Evolutionary conservation across 2,329 filamentous ascomycete species (phyloP).

Genomic region (Fusarium subglutinans): DNA sequence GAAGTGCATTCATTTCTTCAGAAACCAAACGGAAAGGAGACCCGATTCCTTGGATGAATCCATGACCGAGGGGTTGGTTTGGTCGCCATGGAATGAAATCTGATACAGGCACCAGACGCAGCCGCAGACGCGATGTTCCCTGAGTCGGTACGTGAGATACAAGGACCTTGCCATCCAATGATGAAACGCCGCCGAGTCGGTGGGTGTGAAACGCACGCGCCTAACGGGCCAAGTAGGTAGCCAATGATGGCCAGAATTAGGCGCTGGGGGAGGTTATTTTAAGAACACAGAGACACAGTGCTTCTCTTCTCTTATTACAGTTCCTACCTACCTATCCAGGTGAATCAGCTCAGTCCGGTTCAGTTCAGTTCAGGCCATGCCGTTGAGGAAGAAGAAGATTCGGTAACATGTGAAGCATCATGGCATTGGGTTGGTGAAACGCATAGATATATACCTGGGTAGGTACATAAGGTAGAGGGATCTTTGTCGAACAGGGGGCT

Average conservation of each 20-base stretch:
- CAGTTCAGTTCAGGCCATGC: slow-evolving; percentile 3
- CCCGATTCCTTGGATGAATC: slow-evolving; percentile 2
- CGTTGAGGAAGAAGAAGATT: not conserved
- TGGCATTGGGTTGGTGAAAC: slow-evolving; percentile 13
- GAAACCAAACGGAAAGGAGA: slow-evolving; percentile 8
- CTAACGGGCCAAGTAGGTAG: slow-evolving; percentile 13
- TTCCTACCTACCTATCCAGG: not conserved
- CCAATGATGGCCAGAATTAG: slow-evolving; percentile 45
- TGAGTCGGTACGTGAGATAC: slow-evolving; percentile 1
- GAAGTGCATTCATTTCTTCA: not conserved
- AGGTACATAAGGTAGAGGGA: not conserved
- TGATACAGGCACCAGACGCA: slow-evolving; percentile 41
- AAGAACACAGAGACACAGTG: slow-evolving; percentile 1
- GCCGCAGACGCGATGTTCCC: slow-evolving; percentile 19
- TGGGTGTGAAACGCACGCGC: slow-evolving; percentile 44
- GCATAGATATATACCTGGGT: not conserved
- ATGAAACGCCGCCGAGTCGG: slow-evolving; percentile 39
- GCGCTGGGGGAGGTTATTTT: slow-evolving; percentile 40
- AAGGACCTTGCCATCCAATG: slow-evolving; percentile 35
- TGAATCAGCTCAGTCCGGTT: not conserved
- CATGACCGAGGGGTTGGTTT: slow-evolving; percentile 21
- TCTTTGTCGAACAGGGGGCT: slow-evolving; percentile 1
- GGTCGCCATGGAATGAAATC: slow-evolving; percentile 30
- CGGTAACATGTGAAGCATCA: not conserved
- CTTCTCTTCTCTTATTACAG: not conserved